Conservation (phyloP, 805 yeast species). For the Candida tammaniensis region DNA sequence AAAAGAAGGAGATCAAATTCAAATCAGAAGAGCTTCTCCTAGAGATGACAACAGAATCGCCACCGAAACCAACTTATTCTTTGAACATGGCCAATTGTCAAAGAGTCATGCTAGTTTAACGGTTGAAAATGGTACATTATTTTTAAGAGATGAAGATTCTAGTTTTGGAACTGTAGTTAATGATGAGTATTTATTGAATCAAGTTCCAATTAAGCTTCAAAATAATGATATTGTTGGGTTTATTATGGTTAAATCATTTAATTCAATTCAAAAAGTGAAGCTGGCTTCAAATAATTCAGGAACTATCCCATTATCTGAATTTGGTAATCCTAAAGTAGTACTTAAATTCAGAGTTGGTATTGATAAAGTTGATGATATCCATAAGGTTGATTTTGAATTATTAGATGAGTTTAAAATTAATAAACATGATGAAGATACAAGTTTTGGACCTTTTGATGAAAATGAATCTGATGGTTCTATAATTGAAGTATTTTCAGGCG, state of each 20-base stretch:
- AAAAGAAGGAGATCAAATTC: not conserved
- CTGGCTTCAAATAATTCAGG: not conserved
- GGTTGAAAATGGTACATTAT: conserved; percentile 17
- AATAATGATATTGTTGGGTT: conserved; percentile 33
- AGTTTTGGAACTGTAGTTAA: conserved; percentile 40
- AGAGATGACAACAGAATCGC: conserved; percentile 25
- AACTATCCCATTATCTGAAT: conserved; percentile 17
- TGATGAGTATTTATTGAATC: conserved; percentile 21
- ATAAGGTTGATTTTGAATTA: not conserved
- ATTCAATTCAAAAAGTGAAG: not conserved
- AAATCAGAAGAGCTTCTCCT: conserved; percentile 29
- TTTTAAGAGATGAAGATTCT: conserved; percentile 27
- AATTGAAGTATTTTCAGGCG: too few relatives aligned
- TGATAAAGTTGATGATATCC: not conserved
- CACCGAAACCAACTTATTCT: conserved; percentile 26
- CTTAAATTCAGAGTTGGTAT: conserved; percentile 2
- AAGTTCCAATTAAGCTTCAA: conserved; percentile 14
- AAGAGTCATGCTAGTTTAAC: conserved; percentile 34
- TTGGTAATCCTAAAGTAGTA: conserved; percentile 20
- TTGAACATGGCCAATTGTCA: conserved; percentile 35
- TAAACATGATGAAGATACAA: not conserved
- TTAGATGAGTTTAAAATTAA: not conserved
- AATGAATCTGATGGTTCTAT: conserved; percentile 1
- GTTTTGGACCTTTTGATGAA: not conserved
- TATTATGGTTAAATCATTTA: conserved; percentile 27